Conservation (phyloP, 192 early-diverging fungal genomes). For the Phlyctochytrium bullatum region DNA sequence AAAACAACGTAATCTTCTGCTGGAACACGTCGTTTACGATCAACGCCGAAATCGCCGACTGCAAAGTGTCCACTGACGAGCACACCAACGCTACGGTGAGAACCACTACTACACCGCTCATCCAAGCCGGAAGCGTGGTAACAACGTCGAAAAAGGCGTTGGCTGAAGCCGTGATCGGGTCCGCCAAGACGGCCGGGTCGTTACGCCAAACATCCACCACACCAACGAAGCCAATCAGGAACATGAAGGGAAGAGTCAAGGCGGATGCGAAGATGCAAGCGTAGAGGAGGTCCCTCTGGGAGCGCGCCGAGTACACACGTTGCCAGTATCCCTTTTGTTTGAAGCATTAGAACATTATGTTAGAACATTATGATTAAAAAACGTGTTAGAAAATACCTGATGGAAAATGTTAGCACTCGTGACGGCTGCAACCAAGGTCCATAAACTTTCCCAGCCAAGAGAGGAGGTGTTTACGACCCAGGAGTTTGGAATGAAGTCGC, state of each 20-base stretch:
- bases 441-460: slow-evolving; percentile 63
- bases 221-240: slow-evolving; percentile 61
- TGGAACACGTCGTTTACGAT: slow-evolving; percentile 59
- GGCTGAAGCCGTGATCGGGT: slow-evolving; percentile 24
- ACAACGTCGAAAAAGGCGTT: slow-evolving; percentile 71
- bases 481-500: slow-evolving; percentile 43
- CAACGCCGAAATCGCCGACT: slow-evolving; percentile 61
- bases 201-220: slow-evolving; percentile 59
- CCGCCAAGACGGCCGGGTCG: background rate
- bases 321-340: slow-evolving; percentile 58
- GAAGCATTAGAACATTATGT: background rate
- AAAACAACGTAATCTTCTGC: slow-evolving; percentile 42
- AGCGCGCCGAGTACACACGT: slow-evolving; percentile 67
- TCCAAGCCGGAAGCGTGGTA: slow-evolving; percentile 54
- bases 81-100: slow-evolving; percentile 63
- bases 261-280: slow-evolving; percentile 56
- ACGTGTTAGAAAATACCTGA: slow-evolving; percentile 44
- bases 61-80: slow-evolving; percentile 65
- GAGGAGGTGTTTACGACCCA: slow-evolving; percentile 60
- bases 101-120: slow-evolving; percentile 56
- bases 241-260: slow-evolving; percentile 50
- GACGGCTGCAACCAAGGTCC: slow-evolving; percentile 62
- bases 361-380: background rate
- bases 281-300: slow-evolving; percentile 57
- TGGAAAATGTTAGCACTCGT: slow-evolving; percentile 63